Percentiles rank a stretch among this genome's conserved stretches.
Conservation (phyloP, 306 rosid species). For the Cicer yamashitae region DNA sequence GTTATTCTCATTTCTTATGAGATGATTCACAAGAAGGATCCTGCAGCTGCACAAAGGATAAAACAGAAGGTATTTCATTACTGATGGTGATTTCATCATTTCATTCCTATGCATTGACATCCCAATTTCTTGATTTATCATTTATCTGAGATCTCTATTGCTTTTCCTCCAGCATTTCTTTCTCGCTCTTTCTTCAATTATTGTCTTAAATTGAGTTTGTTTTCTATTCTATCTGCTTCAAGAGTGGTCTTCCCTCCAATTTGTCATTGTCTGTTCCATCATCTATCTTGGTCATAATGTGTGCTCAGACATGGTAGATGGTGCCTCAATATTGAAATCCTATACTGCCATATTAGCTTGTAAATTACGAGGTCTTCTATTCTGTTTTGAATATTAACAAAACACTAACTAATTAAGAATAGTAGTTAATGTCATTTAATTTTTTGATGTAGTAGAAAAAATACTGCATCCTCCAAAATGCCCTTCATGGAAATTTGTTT, state of each 20-base stretch:
- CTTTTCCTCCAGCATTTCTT: constrained; percentile 33
- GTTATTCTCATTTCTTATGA: constrained; percentile 95
- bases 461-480: background rate
- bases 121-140: constrained; percentile 38
- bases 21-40: constrained; percentile 91
- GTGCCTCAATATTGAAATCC: constrained; percentile 39
- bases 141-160: constrained; percentile 35
- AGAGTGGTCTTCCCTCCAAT: constrained; percentile 23
- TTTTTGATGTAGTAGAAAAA: background rate
- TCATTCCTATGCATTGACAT: constrained; percentile 40
- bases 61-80: constrained; percentile 84
- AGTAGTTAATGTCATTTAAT: background rate
- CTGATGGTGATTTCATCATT: constrained; percentile 43
- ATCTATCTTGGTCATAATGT: constrained; percentile 40
- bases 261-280: constrained; percentile 3
- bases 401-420: background rate
- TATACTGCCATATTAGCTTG: constrained; percentile 30
- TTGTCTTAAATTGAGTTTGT: constrained; percentile 30
- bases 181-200: constrained; percentile 28
- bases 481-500: background rate
- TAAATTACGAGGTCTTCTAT: constrained; percentile 31
- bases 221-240: constrained; percentile 15
- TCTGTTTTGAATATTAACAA: background rate
- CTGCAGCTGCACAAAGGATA: constrained; percentile 87
- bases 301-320: constrained; percentile 33